Base-by-base conservation (phyloP, 495 filamentous ascomycete genomes). In the Penicillium verhagenii region DNA sequence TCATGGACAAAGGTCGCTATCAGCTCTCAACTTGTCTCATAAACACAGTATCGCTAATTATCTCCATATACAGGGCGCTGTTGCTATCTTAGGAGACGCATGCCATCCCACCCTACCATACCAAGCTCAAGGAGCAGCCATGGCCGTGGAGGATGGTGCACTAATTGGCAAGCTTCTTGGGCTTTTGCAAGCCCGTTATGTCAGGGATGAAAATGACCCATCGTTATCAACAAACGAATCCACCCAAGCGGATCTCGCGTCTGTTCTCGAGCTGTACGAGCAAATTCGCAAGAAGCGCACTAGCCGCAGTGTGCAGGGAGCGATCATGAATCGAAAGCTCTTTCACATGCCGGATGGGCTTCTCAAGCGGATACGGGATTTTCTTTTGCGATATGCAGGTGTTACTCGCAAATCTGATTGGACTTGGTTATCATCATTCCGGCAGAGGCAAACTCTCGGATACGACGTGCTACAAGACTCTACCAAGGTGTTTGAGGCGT, bases 71-170 rank as follows among this genome's bases (percentile, higher is more conserved):
- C 8, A 72, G 75, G 38, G 77, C 61, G 7, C 71, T 62, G 42
- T 82, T 76, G 76, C 80, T 16, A 69, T 87, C 33, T 69, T 83
- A 20, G 82, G 82, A 6, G 82, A 85, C 56, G 75, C 82, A 10
- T 80, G 77, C 31, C 82, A 86, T 50, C 79, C 82, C 14, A 83
- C 80, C 16, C 73, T 84, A 0, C 82, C 82, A 4, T 85, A 85
- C 57, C 71, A 83, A 44, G 75, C 72, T 6, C 72, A 76, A 51
- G 74, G 73, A 10, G 75, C 75, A 5, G 69, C 69, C 19, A 66
- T 63, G 53, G 65, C 72, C 16, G 56, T 77, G 5, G 76, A 79
- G 55, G 74, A 77, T 52, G 74, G 73, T 6, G 71, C 71, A n/a
- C 64, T 72, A 9, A 63, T 78, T 4, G 76, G 72, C 1, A 55